Evolutionary conservation across 2,329 filamentous ascomycete genomes (phyloP).

Genomic region (Aspergillus pseudoglaucus): DNA sequence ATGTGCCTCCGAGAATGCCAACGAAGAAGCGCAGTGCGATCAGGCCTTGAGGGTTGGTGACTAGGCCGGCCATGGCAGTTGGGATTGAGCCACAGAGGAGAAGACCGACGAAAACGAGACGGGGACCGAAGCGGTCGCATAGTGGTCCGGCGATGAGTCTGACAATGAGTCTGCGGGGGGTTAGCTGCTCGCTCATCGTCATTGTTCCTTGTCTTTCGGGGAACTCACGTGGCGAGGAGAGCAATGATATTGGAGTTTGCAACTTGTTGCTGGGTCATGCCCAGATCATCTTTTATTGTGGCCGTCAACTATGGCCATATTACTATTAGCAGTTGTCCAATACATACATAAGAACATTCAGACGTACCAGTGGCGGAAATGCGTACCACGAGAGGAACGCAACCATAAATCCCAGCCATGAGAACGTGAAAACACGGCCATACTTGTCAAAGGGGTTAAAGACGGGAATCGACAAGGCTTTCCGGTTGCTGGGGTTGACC

Average conservation of each 20-base stretch:
- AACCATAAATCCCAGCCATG: constrained; percentile 78
- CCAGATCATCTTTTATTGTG: constrained; percentile 73
- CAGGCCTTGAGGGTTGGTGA: constrained; percentile 55
- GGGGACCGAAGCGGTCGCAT: constrained; percentile 80
- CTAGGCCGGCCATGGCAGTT: constrained; percentile 72
- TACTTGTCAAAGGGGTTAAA: constrained; percentile 74
- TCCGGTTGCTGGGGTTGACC: constrained; percentile 76
- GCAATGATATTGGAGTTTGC: constrained; percentile 89
- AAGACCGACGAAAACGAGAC: constrained; percentile 68
- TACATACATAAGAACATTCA: not conserved
- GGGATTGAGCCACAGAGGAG: constrained; percentile 75
- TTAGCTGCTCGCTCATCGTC: constrained; percentile 1
- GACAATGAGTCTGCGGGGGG: constrained; percentile 55
- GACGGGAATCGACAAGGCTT: constrained; percentile 71
- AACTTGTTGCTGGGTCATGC: constrained; percentile 63
- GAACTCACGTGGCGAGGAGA: constrained; percentile 58
- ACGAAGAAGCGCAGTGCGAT: constrained; percentile 41
- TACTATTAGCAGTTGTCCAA: constrained; percentile 12
- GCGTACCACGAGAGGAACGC: constrained; percentile 89
- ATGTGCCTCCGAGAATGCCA: constrained; percentile 39
- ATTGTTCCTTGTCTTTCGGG: not conserved
- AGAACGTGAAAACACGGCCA: constrained; percentile 85
- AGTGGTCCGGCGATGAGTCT: constrained; percentile 71
- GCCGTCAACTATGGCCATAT: constrained; percentile 50
- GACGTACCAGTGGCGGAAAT: constrained; percentile 71